Conservation (phyloP, 1,139 yeast genomes). For the Geotrichum bryndzae region DNA sequence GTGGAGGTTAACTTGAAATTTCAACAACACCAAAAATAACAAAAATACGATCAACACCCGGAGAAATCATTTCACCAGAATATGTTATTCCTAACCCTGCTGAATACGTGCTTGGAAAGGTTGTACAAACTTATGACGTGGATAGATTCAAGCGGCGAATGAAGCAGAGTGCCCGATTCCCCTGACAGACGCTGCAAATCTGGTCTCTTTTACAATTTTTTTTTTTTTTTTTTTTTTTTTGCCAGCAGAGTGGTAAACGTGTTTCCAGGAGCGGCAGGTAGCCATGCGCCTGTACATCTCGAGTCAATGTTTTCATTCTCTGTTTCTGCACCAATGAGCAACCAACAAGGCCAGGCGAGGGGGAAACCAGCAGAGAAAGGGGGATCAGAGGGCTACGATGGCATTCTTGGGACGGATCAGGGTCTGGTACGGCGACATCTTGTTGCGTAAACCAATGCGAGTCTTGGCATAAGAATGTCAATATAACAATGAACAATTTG, state of each 20-base stretch:
- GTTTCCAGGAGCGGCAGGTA: neutral
- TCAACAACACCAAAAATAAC: neutral
- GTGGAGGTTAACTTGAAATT: slow-evolving; percentile 7
- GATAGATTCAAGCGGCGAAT: neutral
- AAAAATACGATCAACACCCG: neutral
- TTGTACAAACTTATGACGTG: neutral
- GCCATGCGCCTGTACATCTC: neutral
- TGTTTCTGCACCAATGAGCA: neutral
- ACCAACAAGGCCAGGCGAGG: neutral
- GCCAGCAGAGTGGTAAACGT: neutral
- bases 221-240: too few relatives aligned
- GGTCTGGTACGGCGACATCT: too few relatives aligned
- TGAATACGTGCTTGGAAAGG: neutral
- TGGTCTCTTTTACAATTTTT: too few relatives aligned
- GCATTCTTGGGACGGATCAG: too few relatives aligned
- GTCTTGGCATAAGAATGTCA: too few relatives aligned
- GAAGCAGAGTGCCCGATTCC: neutral
- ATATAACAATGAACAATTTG: too few relatives aligned
- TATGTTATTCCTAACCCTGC: neutral
- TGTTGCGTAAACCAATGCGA: too few relatives aligned
- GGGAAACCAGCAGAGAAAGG: neutral
- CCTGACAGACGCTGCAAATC: too few relatives aligned
- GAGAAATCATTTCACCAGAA: neutral
- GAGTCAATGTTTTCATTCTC: neutral
- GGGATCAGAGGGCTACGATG: neutral